These are phyloP conservation scores for Hymenoscyphus albidus DNA, from an alignment of 2,329 filamentous ascomycete genomes.

Conservation along the genomic window DNA sequence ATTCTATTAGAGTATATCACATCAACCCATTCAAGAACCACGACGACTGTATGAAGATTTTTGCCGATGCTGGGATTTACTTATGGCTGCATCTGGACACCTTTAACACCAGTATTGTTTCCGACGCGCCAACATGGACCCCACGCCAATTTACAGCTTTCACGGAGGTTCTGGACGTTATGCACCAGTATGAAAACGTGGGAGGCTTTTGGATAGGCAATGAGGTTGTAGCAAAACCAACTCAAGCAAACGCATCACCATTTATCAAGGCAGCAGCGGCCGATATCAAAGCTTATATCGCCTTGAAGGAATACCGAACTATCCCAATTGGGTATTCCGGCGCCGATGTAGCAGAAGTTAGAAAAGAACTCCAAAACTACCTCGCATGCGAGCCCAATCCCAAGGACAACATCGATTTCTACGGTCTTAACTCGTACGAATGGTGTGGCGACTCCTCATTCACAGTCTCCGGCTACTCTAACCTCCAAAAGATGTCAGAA, in stretches of 20 bases:
- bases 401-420: slow-evolving; percentile 60
- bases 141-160: slow-evolving; percentile 60
- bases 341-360: slow-evolving; percentile 66
- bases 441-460: slow-evolving; percentile 59
- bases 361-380: slow-evolving; percentile 64
- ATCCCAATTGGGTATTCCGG: slow-evolving; percentile 57
- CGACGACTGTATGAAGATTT: slow-evolving; percentile 73
- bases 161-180: slow-evolving; percentile 65
- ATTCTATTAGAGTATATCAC: slow-evolving; percentile 84
- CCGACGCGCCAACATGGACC: slow-evolving; percentile 67
- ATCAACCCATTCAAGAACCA: slow-evolving; percentile 71
- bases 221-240: slow-evolving; percentile 67
- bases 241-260: slow-evolving; percentile 49
- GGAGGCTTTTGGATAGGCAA: slow-evolving; percentile 86
- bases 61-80: slow-evolving; percentile 78
- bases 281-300: slow-evolving; percentile 52
- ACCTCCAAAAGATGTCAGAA: slow-evolving; percentile 62
- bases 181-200: slow-evolving; percentile 64
- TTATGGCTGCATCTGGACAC: slow-evolving; percentile 79
- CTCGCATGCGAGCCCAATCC: slow-evolving; percentile 68
- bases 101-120: slow-evolving; percentile 61
- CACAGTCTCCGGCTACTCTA: slow-evolving; percentile 57
- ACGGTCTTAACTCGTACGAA: slow-evolving; percentile 62
- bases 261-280: slow-evolving; percentile 56
- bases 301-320: slow-evolving; percentile 43